Evolutionary conservation across 345 rosid species (phyloP).

Genomic region (Citrus sp.): DNA sequence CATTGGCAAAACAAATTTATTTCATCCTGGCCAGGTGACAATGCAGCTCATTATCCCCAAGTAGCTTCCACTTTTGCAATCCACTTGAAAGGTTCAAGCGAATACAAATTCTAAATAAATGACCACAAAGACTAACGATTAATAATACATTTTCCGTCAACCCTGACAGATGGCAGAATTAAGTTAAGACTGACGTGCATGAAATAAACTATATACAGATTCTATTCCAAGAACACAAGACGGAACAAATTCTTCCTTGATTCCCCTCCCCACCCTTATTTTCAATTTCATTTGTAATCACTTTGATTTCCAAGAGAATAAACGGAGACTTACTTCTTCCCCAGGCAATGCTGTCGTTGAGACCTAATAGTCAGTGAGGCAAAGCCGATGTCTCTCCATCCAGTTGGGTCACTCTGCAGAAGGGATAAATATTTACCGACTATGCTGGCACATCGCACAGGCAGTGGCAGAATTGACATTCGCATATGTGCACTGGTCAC

Average conservation of each 20-base stretch:
- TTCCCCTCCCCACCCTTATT: constrained; percentile 4
- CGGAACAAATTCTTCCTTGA: not conserved
- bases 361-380: not conserved
- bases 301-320: not conserved
- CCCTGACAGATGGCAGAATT: not conserved
- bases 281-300: not conserved
- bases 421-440: constrained; percentile 22
- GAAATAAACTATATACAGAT: constrained; percentile 3
- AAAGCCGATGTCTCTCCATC: constrained; percentile 3
- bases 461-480: constrained; percentile 48
- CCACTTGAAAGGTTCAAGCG: constrained; percentile 12
- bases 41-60: not conserved
- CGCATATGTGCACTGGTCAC: constrained; percentile 71
- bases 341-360: not conserved
- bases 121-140: not conserved
- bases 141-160: constrained; percentile 8
- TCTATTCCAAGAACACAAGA: constrained; percentile 5
- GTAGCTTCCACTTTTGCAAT: not conserved
- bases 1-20: not conserved
- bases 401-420: not conserved
- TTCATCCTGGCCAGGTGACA: not conserved
- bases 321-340: not conserved
- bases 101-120: not conserved
- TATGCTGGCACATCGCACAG: constrained; percentile 73
- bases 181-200: not conserved